These are phyloP conservation scores for Phytophthora sp. DNA, from an alignment of 352 stramenopile species.

Conservation along the genomic window DNA sequence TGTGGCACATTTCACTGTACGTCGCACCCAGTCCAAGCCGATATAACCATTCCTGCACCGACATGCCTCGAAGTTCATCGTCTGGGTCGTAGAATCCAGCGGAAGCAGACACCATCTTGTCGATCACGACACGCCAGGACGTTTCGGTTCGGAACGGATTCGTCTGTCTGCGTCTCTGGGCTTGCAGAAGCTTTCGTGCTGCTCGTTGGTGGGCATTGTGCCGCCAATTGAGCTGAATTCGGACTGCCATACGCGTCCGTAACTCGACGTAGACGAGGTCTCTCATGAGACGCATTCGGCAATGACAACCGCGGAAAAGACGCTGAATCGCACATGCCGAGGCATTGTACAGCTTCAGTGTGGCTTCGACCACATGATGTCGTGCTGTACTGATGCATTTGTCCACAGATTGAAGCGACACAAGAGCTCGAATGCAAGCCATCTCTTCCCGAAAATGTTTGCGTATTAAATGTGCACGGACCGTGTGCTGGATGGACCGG, in stretches of 20 bases:
- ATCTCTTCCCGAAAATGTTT: constrained; percentile 50
- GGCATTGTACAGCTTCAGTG: constrained; percentile 43
- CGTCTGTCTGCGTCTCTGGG: constrained; percentile 55
- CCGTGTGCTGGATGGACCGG: constrained; percentile 50
- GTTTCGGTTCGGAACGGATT: constrained; percentile 54
- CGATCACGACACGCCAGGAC: constrained; percentile 45
- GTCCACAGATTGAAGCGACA: constrained; percentile 27
- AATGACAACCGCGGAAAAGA: constrained; percentile 47
- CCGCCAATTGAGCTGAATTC: constrained; percentile 70
- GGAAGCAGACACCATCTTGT: constrained; percentile 34
- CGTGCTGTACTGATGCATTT: constrained; percentile 41
- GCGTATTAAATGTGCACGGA: constrained; percentile 47
- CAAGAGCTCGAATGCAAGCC: constrained; percentile 34
- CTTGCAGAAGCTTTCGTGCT: constrained; percentile 49
- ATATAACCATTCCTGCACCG: constrained; percentile 57
- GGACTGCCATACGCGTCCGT: constrained; percentile 55
- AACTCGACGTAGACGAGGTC: constrained; percentile 47
- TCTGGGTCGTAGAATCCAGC: constrained; percentile 53
- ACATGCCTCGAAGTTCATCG: constrained; percentile 65
- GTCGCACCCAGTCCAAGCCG: constrained; percentile 58
- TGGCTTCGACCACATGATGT: constrained; percentile 27
- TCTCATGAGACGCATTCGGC: constrained; percentile 41
- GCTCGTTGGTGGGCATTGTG: constrained; percentile 56
- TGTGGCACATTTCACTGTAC: constrained; percentile 59
- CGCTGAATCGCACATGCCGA: constrained; percentile 70